Evolutionary conservation across 2,329 filamentous ascomycete species (phyloP), one percentile per base, ranked within the genome.

Genomic region (Rosellinia necatrix): DNA sequence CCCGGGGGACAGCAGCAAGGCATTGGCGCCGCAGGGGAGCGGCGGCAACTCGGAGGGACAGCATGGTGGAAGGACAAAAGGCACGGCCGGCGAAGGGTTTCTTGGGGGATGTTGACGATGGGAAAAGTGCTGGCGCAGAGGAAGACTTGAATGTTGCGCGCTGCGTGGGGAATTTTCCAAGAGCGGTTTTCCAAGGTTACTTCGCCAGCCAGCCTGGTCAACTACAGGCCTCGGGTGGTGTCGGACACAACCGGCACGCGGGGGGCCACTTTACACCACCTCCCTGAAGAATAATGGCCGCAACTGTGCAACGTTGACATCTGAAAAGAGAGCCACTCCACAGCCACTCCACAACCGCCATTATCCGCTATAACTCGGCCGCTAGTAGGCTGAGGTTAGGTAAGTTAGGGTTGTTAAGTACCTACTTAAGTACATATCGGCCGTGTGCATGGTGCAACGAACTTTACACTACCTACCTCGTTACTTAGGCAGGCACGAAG

Each of bases 11-110:
- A 70, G 84, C 82, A 75, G 88, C 87, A 76, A 92, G 79, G 82
- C 85, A 90, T 80, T 96, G 90, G 77, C 83, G 78, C 76, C 90
- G 85, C 76, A 86, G 84, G 71, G 90, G 88, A 71, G 84, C 84
- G 75, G 87, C 85, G 75, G 92, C 84, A 70, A 87, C 85, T 78
- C 91, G 88, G 74, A 89, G 80, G 77, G 89, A 87, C 78, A 96
- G 81, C 92, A 96, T 96, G 72, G 74, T 89, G 81, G 29, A 34
- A 40, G 25, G 12, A 27, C 9, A 40, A 4, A 12, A 30, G 22
- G 13, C 22, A 44, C 38, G 37, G 25, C 46, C 22, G 76, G 66
- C 58, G 67, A 64, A 38, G 38, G 17, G 52, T 25, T 34, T 47
- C 15, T 24, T 60, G 52, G 44, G 44, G 50, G 50, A 52, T 42